Evolutionary conservation across 2,329 filamentous ascomycete genomes (phyloP).

Genomic region (Trichoderma oligosporum): DNA sequence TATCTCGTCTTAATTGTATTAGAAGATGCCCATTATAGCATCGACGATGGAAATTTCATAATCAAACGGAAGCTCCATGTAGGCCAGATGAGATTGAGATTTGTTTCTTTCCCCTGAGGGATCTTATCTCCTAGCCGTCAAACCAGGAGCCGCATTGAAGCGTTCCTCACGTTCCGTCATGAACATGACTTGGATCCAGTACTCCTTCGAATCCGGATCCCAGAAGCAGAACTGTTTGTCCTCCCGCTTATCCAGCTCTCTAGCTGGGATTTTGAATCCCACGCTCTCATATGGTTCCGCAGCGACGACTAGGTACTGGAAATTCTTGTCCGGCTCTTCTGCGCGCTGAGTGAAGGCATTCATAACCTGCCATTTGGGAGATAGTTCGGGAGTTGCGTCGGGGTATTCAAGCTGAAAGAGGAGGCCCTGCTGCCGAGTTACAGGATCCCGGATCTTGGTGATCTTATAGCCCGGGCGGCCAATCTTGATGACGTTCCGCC

Average conservation of each 20-base stretch:
- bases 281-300: slow-evolving; percentile 98
- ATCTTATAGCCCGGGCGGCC: slow-evolving; percentile 96
- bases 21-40: neutral
- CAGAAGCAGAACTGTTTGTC: slow-evolving; percentile 92
- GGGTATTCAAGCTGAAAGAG: slow-evolving; percentile 97
- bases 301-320: slow-evolving; percentile 90
- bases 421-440: slow-evolving; percentile 82
- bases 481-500: slow-evolving; percentile 87
- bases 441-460: slow-evolving; percentile 86
- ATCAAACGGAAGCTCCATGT: neutral
- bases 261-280: slow-evolving; percentile 89
- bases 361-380: slow-evolving; percentile 91
- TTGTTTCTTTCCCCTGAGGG: neutral
- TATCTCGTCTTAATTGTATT: neutral
- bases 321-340: slow-evolving; percentile 90
- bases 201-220: slow-evolving; percentile 93
- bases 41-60: neutral
- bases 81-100: neutral
- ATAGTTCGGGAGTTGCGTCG: slow-evolving; percentile 72
- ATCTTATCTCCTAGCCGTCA: slow-evolving; percentile 46
- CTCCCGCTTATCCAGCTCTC: slow-evolving; percentile 86
- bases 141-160: slow-evolving; percentile 63
- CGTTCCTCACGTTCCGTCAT: slow-evolving; percentile 97
- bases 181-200: slow-evolving; percentile 96
- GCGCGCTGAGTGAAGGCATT: slow-evolving; percentile 94